Base-by-base conservation (phyloP, 164 flowering plant genomes). In the Warburgia ugandensis region DNA sequence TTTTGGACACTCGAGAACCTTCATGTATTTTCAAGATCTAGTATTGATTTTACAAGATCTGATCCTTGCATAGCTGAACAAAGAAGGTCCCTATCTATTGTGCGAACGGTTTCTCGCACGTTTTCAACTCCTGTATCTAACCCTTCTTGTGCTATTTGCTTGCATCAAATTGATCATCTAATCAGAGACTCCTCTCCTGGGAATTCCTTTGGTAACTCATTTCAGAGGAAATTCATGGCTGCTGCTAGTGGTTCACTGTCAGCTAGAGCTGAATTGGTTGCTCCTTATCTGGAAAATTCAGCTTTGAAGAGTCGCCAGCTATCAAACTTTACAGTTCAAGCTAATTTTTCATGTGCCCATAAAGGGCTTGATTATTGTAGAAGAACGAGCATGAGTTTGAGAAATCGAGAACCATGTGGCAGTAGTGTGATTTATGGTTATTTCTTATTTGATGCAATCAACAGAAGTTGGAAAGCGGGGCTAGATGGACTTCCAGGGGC, bases 41-140 rank as follows among this genome's bases (percentile, higher is more conserved):
- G 75, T 13, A 71, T 72, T 23, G 56, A 58, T 54, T 65, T 60
- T 45, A 71, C 73, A 17, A 65, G 65, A 27, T 75, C 81, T 3
- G 83, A 75, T 60, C 61, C 64, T 27, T 63, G 63, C 17, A 33
- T 72, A 52, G 66, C 53, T 25, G 71, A 79, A 47, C 73, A 63
- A 35, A 60, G 56, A 46, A 76, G 67, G 60, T 73, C 69, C 25
- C 36, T 79, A 19, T 79, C 94, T 40, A 63, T 81, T 56, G 72
- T 79, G 68, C 94, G 82, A 54, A 73, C 81, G 17, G 58, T 85
- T 46, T 87, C 90, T 21, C 78, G 97, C 5, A 64, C 89, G 36
- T 54, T 86, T 60, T 78, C 91, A n/a, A 64, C 67, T 41, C 97
- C 95, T 21, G 83, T 84, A 13, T 80, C 94, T 26, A 85, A 89